Conservation (phyloP, 305 asterid genomes). For the Solanum hybrid region DNA sequence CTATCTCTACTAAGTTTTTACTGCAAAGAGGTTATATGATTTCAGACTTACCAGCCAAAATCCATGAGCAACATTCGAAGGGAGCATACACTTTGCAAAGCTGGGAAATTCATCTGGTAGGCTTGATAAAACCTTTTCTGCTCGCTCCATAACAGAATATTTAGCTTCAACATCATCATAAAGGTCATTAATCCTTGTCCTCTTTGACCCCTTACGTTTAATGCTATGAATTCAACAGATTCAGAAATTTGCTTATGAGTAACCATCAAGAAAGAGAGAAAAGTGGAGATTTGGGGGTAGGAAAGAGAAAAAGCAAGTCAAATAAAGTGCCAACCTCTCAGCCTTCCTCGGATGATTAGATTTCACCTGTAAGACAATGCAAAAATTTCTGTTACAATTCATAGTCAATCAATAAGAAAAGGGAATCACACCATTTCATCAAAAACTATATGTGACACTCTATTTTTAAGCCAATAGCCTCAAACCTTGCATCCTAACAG, state of each 20-base stretch:
- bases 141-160: constrained; percentile 57
- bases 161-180: constrained; percentile 53
- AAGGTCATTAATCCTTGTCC: constrained; percentile 35
- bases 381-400: constrained; percentile 11
- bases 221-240: constrained; percentile 14
- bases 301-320: constrained; percentile 2
- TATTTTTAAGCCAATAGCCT: neutral
- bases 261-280: neutral
- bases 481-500: neutral
- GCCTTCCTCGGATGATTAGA: constrained; percentile 32
- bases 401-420: constrained; percentile 8
- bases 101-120: constrained; percentile 40
- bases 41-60: constrained; percentile 74
- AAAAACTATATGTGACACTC: neutral
- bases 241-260: constrained; percentile 1
- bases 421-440: neutral
- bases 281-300: neutral
- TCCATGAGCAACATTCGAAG: constrained; percentile 76
- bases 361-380: constrained; percentile 30
- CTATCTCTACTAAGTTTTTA: neutral
- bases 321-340: constrained; percentile 30
- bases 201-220: constrained; percentile 21
- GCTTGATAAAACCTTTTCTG: constrained; percentile 34
- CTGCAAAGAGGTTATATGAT: neutral
- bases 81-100: constrained; percentile 78